Percentiles rank a stretch among this genome's conserved stretches.
Conservation (phyloP, 345 rosid genomes). For the Populus ilicifolia region DNA sequence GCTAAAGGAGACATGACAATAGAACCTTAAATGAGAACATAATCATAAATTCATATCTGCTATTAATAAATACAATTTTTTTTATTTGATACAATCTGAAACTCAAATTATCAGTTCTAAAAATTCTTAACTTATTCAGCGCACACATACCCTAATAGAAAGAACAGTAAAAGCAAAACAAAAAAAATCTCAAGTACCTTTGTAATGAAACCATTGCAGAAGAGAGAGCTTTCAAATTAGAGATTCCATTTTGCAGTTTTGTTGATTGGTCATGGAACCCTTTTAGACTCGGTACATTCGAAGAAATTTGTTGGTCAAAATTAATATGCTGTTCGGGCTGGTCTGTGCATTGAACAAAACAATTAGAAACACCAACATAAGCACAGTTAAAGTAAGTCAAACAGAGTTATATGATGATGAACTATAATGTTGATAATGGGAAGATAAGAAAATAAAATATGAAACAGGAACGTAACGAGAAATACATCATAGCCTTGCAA, state of each 20-base stretch:
- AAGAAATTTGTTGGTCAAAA: slow-evolving; percentile 54
- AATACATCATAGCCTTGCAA: slow-evolving; percentile 8
- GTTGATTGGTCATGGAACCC: slow-evolving; percentile 44
- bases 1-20: not conserved
- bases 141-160: not conserved
- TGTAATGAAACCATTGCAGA: slow-evolving; percentile 70
- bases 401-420: not conserved
- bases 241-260: slow-evolving; percentile 46
- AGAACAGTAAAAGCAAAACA: not conserved
- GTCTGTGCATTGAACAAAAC: slow-evolving; percentile 46
- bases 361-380: slow-evolving; percentile 3
- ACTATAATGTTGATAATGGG: not conserved
- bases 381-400: not conserved
- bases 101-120: too few relatives aligned
- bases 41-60: not conserved
- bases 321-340: slow-evolving; percentile 62
- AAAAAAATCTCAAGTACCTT: slow-evolving; percentile 44
- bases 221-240: slow-evolving; percentile 64
- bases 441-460: not conserved
- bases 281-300: slow-evolving; percentile 69
- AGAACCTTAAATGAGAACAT: not conserved
- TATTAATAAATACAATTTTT: not conserved
- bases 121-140: not conserved
- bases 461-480: not conserved
- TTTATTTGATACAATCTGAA: too few relatives aligned